Base-by-base conservation (phyloP, 768 basidiomycete species). In the Pleurotus platypus region DNA sequence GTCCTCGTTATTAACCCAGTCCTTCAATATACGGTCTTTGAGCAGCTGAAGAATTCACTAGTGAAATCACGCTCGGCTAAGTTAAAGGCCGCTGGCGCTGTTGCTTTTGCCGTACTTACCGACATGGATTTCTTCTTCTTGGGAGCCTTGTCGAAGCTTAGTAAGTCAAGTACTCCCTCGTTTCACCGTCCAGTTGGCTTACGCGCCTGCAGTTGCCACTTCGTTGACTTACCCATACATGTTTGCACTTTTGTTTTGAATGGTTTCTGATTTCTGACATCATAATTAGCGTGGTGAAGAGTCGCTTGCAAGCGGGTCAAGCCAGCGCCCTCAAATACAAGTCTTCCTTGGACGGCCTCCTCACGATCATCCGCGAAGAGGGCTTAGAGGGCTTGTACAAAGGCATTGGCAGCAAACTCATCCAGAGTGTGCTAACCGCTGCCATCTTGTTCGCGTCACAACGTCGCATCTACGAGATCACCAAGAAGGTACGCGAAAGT, bases 101-200 rank as follows among this genome's bases (percentile, higher is more conserved):
- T 72, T 42, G 78, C 74, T 37, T 75, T 75, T 49, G 81, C 78
- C 45, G 70, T 77, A 20, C 74, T 98, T 38, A 79, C 84, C 7
- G 94, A 97, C 65, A 81, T 85, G 79, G 96, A 99, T 67, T 90
- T 93, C 71, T 98, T 99, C 78, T 64, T 94, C 59, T 82, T 98
- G n/a, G 96, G 96, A 2, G 97, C 97, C 1, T 67, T 96, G 40
- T 92, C 93, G 9, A 98, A 99, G 70, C 82, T 98, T 6, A 81
- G 90, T 90, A 66, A 9, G 79, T 66, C 15, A 46, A 56, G 16
- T 27, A 15, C 46, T 38, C 13, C 15, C 24, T n/a, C 48, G 24
- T 46, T 53, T 11, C 50, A 24, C 15, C 13, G 39, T 18, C 30
- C 30, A 18, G 4, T 22, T 6, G 7, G 20, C 39, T 39, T 24